A percentile compares a stretch with the other conserved stretches of the same genome.
Evolutionary conservation across 305 asterid species (phyloP).

Genomic region (Ilex paraguariensis): DNA sequence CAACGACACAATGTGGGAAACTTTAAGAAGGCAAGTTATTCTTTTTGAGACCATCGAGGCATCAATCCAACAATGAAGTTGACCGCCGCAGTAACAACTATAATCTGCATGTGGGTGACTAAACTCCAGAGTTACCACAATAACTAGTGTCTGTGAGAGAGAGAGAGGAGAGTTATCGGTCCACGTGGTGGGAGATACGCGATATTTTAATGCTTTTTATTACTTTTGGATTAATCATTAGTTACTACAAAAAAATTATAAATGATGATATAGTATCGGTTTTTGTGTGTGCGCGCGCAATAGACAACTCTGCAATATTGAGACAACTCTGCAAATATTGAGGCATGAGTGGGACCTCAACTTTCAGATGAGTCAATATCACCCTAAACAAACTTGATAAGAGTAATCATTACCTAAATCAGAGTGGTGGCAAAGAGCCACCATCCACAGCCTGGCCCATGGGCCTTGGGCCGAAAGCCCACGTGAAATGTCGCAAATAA

Average conservation of each 20-base stretch:
- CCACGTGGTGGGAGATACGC: no score
- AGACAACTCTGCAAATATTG: no score
- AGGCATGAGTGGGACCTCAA: no score
- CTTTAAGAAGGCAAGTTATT: slow-evolving; percentile 30
- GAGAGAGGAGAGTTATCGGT: background rate
- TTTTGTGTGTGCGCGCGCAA: no score
- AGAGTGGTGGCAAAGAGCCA: slow-evolving; percentile 3
- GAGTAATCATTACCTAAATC: slow-evolving; percentile 7
- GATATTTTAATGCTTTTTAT: no score
- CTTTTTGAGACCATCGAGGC: slow-evolving; percentile 37
- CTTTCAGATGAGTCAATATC: no score
- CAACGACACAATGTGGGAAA: slow-evolving; percentile 6
- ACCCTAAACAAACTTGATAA: background rate
- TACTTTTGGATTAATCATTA: no score
- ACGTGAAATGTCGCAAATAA: slow-evolving; percentile 30
- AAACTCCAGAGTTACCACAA: background rate
- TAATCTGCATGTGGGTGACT: background rate
- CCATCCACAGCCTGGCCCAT: background rate
- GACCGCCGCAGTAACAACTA: slow-evolving; percentile 38
- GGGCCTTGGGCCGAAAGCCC: slow-evolving; percentile 11
- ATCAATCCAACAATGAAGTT: slow-evolving; percentile 29
- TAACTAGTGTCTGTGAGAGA: no score
- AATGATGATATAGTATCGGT: no score
- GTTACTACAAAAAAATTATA: no score
- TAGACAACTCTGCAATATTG: no score